Percentiles rank a stretch among this genome's conserved stretches.
Evolutionary conservation across 1,284 basidiomycete species (phyloP).

Genomic region (Irpex sp.): DNA sequence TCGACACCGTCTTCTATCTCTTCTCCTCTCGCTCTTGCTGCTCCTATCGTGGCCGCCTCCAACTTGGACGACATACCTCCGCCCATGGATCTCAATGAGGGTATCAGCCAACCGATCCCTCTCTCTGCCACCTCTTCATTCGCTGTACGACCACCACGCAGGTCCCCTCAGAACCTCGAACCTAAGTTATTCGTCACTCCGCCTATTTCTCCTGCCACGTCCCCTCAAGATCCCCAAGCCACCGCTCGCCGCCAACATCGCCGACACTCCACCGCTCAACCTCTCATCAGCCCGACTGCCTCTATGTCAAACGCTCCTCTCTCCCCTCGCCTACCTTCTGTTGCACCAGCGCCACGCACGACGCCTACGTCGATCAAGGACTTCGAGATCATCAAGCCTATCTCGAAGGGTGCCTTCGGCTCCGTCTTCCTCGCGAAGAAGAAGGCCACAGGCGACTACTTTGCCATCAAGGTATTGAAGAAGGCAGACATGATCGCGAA

Average conservation of each 20-base stretch:
- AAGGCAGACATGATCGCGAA: conserved; percentile 99
- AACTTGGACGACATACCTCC: conserved; percentile 54
- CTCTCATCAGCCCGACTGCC: conserved; percentile 52
- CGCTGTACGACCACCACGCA: conserved; percentile 50
- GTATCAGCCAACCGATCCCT: conserved; percentile 26
- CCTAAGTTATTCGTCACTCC: conserved; percentile 67
- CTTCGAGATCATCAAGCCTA: conserved; percentile 99
- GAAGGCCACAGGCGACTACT: conserved; percentile 97
- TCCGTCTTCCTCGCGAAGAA: conserved; percentile 99
- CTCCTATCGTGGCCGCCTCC: conserved; percentile 71
- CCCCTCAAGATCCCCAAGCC: conserved; percentile 47
- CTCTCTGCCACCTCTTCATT: conserved; percentile 12
- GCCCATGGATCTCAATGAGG: conserved; percentile 60
- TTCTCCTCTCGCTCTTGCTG: conserved; percentile 76
- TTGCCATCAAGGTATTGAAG: conserved; percentile 98
- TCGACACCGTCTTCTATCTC: conserved; percentile 83
- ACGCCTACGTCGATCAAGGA: conserved; percentile 95
- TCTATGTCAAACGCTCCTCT: conserved; percentile 56
- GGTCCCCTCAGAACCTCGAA: conserved; percentile 64
- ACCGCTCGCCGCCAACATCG: conserved; percentile 55
- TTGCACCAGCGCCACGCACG: conserved; percentile 73
- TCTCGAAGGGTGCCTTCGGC: conserved; percentile 98
- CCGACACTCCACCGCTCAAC: conserved; percentile 71
- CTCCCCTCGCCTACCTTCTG: conserved; percentile 86
- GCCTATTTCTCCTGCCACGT: conserved; percentile 67